Evolutionary conservation across 2,329 filamentous ascomycete genomes (phyloP).

Genomic region (Lecanicillium sp.): DNA sequence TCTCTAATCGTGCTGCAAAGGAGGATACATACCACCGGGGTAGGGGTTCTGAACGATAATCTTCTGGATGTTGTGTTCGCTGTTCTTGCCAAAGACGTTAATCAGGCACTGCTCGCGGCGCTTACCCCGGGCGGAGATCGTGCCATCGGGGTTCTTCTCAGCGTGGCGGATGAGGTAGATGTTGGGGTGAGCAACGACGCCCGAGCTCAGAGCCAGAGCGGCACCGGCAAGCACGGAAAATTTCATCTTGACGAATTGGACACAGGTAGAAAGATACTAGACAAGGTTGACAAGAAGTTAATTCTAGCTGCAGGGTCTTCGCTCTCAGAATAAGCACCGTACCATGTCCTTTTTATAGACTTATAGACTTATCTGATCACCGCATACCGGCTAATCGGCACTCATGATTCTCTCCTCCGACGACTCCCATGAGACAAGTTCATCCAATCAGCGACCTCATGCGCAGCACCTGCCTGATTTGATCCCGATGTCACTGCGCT

Average conservation of each 20-base stretch:
- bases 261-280: too few species aligned
- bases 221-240: neutral
- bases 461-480: too few species aligned
- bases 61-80: conserved; percentile 45
- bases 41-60: conserved; percentile 49
- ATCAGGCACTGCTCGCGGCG: conserved; percentile 49
- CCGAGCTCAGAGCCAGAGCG: neutral
- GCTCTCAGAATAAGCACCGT: too few species aligned
- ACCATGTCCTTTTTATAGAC: too few species aligned
- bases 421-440: too few species aligned
- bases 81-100: conserved; percentile 43
- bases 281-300: too few species aligned
- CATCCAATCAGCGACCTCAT: too few species aligned
- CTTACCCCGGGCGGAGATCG: conserved; percentile 39
- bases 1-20: neutral
- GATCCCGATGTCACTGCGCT: too few species aligned
- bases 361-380: too few species aligned
- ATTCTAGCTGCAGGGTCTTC: too few species aligned
- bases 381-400: too few species aligned
- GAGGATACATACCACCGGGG: conserved; percentile 24
- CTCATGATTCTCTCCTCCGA: too few species aligned
- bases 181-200: conserved; percentile 29
- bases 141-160: conserved; percentile 46
- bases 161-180: conserved; percentile 55
- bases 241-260: conserved; percentile 11